Evolutionary conservation across 345 rosid genomes (phyloP).

Genomic region (Rubroshorea leprosula): DNA sequence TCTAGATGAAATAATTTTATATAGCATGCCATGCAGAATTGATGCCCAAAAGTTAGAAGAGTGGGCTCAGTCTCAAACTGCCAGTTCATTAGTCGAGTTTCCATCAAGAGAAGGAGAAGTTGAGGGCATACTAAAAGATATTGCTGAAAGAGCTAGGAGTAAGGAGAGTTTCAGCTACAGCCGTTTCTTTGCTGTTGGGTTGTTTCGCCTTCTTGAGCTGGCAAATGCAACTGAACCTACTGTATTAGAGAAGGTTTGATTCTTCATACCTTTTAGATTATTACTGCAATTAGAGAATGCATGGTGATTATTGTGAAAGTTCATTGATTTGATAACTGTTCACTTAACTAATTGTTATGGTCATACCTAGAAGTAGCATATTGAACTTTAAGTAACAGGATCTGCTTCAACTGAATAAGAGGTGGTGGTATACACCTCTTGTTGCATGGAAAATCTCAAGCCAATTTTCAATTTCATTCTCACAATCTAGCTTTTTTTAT

Average conservation of each 20-base stretch:
- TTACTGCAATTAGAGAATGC: not conserved
- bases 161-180: slow-evolving; percentile 88
- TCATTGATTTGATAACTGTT: not conserved
- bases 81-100: slow-evolving; percentile 67
- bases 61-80: slow-evolving; percentile 72
- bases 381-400: not conserved
- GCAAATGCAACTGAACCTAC: slow-evolving; percentile 84
- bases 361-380: not conserved
- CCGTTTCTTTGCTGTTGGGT: slow-evolving; percentile 94
- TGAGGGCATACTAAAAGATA: slow-evolving; percentile 67
- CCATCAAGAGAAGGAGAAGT: slow-evolving; percentile 76
- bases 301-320: not conserved
- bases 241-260: slow-evolving; percentile 68
- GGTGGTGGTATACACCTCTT: not conserved
- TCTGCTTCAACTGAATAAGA: not conserved
- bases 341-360: slow-evolving; percentile 1
- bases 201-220: slow-evolving; percentile 95
- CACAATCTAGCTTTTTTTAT: too few relatives aligned
- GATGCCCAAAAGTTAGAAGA: slow-evolving; percentile 93
- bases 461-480: not conserved
- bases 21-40: slow-evolving; percentile 30
- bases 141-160: slow-evolving; percentile 68
- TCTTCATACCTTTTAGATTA: slow-evolving; percentile 1
- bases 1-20: not conserved
- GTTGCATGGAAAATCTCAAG: not conserved